Conservation (phyloP, 1,284 basidiomycete genomes). For the Moesziomyces sp. region DNA sequence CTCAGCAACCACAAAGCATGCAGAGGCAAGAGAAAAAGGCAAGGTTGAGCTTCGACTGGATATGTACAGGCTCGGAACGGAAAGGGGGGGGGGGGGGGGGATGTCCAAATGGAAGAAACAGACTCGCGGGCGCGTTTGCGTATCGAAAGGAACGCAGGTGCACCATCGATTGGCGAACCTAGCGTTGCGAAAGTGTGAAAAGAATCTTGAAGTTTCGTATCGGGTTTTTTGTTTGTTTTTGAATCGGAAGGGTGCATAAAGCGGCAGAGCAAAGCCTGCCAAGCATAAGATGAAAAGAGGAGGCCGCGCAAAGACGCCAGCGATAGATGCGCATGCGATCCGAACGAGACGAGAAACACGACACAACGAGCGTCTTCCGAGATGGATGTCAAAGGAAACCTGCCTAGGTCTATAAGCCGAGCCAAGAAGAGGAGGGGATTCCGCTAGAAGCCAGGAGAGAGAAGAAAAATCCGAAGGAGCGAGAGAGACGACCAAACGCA, state of each 20-base stretch:
- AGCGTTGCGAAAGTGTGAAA: too few relatives aligned
- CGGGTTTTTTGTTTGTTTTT: background rate
- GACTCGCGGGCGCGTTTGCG: background rate
- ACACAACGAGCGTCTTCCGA: constrained; percentile 9
- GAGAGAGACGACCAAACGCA: constrained; percentile 18
- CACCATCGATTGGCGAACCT: too few relatives aligned
- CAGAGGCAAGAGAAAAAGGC: too few relatives aligned
- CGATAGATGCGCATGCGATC: constrained; percentile 13
- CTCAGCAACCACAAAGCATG: too few relatives aligned
- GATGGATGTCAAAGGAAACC: constrained; percentile 20
- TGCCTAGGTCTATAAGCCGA: constrained; percentile 36
- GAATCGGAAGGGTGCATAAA: background rate
- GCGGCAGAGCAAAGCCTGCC: constrained; percentile 9
- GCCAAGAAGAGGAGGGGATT: constrained; percentile 9
- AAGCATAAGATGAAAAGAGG: constrained; percentile 6
- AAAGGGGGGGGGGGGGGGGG: too few relatives aligned
- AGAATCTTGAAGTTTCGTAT: too few relatives aligned
- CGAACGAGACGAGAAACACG: constrained; percentile 3
- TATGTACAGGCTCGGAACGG: constrained; percentile 1
- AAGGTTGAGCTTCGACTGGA: constrained; percentile 2
- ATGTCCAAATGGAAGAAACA: background rate
- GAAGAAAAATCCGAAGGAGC: constrained; percentile 16
- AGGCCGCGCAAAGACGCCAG: background rate
- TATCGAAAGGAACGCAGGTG: too few relatives aligned
- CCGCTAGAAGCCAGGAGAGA: constrained; percentile 29